Conservation (phyloP, 2,329 filamentous ascomycete species). For the Diaporthe sp. region DNA sequence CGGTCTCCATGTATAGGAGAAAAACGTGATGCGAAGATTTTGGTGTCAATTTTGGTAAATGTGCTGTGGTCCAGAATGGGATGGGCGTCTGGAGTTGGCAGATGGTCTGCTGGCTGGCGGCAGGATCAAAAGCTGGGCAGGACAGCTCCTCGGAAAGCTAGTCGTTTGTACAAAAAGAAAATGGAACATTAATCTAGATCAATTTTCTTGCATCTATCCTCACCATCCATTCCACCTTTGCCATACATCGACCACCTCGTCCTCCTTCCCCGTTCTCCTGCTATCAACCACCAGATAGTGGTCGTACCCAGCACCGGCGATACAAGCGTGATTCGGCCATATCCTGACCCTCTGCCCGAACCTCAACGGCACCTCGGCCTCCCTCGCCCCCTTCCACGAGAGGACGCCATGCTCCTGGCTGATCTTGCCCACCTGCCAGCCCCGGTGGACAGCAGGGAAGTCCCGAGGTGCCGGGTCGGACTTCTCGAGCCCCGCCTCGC, state of each 20-base stretch:
- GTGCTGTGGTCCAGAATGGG: conserved; percentile 12
- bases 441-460: conserved; percentile 54
- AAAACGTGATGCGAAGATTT: neutral
- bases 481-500: conserved; percentile 38
- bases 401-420: conserved; percentile 85
- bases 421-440: conserved; percentile 77
- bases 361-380: conserved; percentile 57
- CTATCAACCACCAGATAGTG: conserved; percentile 82
- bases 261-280: conserved; percentile 59
- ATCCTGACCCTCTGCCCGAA: conserved; percentile 76
- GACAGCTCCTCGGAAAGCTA: conserved; percentile 21
- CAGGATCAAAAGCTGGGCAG: conserved; percentile 17
- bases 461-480: conserved; percentile 51
- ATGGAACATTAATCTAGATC: conserved; percentile 18
- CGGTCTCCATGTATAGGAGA: neutral
- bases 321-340: conserved; percentile 86
- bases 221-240: conserved; percentile 77
- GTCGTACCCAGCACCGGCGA: conserved; percentile 76
- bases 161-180: conserved; percentile 20
- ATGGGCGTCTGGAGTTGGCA: conserved; percentile 35
- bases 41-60: conserved; percentile 14
- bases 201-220: conserved; percentile 32
- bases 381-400: conserved; percentile 64
- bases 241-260: conserved; percentile 81
- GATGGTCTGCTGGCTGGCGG: conserved; percentile 29